Evolutionary conservation across 2,329 filamentous ascomycete species (phyloP).

Genomic region (Microdochium bolleyi): DNA sequence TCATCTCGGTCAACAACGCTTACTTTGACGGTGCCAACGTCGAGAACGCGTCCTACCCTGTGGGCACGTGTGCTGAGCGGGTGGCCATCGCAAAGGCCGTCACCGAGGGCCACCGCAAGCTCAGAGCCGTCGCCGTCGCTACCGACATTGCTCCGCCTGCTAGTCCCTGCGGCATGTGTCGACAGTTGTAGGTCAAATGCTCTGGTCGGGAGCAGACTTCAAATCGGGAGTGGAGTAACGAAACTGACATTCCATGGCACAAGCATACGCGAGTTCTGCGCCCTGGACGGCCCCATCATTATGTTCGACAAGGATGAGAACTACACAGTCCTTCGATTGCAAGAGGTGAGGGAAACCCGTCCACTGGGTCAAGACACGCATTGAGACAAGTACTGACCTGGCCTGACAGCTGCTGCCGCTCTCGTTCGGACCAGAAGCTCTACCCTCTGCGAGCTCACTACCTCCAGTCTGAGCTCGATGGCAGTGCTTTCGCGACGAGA

Average conservation of each 20-base stretch:
- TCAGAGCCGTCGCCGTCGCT: conserved; percentile 77
- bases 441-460: conserved; percentile 29
- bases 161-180: conserved; percentile 90
- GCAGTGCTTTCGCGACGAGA: no score
- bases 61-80: conserved; percentile 91
- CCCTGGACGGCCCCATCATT: conserved; percentile 65
- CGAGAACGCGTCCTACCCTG: conserved; percentile 88
- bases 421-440: conserved; percentile 58
- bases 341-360: conserved; percentile 48
- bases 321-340: conserved; percentile 61
- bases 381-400: conserved; percentile 1
- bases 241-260: conserved; percentile 40
- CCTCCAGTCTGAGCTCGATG: neutral
- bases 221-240: neutral
- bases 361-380: neutral
- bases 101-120: conserved; percentile 44
- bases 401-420: conserved; percentile 53
- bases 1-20: conserved; percentile 49
- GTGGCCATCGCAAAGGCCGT: conserved; percentile 82
- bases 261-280: conserved; percentile 71
- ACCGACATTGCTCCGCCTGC: conserved; percentile 66
- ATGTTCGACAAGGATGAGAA: conserved; percentile 85
- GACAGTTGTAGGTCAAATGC: conserved; percentile 64
- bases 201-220: neutral
- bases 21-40: conserved; percentile 76